Base-by-base conservation (phyloP, 345 rosid species). In the Populus simonii region DNA sequence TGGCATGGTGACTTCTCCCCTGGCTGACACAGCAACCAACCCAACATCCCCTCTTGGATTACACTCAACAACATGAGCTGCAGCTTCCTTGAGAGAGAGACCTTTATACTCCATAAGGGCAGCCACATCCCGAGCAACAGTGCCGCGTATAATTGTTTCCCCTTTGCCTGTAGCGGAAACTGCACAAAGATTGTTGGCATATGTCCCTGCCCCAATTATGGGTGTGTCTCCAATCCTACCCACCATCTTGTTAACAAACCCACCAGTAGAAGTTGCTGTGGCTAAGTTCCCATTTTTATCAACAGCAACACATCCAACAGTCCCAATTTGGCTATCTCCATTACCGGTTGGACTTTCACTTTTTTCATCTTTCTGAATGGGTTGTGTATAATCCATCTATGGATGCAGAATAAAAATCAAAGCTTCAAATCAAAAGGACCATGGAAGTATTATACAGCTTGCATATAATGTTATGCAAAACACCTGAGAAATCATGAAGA, bases 161-260 rank as follows among this genome's bases (percentile, higher is more conserved):
- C 98, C 99, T 88, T 43, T 92, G 67, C 99, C 99, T 1, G 99
- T 96, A 11, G 97, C 92, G 27, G 99, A 93, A 76, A 96, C 86
- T 0, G 99, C 99, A 80, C 97, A 96, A 51, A 93, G 85, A 70
- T 81, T 78, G 83, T 96, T 96, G 10, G 99, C 99, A 36, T 91
- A 95, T 2, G 98, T 95, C 70, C 99, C 98, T 22, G 98, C 89
- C 20, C 99, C 99, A 47, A 95, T 89, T 20, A 96, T 7, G 1
- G 99, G 99, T 5, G 99, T 88, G 79, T 96, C 99, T 74, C 99
- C 96, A 39, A 96, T 89, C 85, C 99, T 86, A 17, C 99, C 99
- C 76, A 85, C 91, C 99, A 93, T 93, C 85, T 96, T 96, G 89
- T 93, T 96, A 74, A 96, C 99, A 5, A 83, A 33, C 75, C 98